Base-by-base conservation (phyloP, 1,284 basidiomycete genomes). In the Sanghuangporus sanghuang region DNA sequence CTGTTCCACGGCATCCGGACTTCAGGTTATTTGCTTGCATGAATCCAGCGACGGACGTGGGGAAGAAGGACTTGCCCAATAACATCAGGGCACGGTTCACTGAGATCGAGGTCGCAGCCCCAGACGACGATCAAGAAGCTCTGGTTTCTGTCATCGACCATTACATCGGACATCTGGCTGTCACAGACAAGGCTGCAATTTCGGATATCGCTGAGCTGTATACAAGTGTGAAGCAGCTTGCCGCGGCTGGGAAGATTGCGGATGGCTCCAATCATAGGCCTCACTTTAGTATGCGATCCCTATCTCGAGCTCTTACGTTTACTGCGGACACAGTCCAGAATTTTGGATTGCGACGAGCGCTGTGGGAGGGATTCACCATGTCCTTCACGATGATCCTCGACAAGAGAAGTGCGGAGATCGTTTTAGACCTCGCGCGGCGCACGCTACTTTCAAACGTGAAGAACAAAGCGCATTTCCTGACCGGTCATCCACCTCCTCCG, bases 31-130 rank as follows among this genome's bases (percentile, higher is more conserved):
- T 99, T 71, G 96, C 95, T 1, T 99, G 97, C 74, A 99, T 99
- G 97, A 99, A 99, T 72, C 97, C 97, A 1, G 97, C 97, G 0
- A 99, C 96, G 2, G 97, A 99, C 68, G 93, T 98, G 21, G 97
- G 97, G 61, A 99, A 99, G 81, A 96, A 95, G 71, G 96, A 98
- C 70, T 86, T 99, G 1, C 93, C 95, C 9, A 87, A 92, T 0
- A 91, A 91, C 69, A 90, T 99, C 54, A 89, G 96, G 40, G 87
- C 90, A 6, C 87, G 93, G 38, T 99, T 99, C 78, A 98, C 95
- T 1, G 97, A 99, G 75, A 85, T 99, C 58, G 96, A 96, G 71
- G 96, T 98, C 3, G 87, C 92, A 12, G 86, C 96, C 12, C 96
- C 97, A 1, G 97, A 99, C 70, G 83, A 90, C 32, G 95, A 99